phyloP scores from a whole-genome alignment of 1,284 basidiomycete genomes.

The Apiotrichum gamsii region DNA sequence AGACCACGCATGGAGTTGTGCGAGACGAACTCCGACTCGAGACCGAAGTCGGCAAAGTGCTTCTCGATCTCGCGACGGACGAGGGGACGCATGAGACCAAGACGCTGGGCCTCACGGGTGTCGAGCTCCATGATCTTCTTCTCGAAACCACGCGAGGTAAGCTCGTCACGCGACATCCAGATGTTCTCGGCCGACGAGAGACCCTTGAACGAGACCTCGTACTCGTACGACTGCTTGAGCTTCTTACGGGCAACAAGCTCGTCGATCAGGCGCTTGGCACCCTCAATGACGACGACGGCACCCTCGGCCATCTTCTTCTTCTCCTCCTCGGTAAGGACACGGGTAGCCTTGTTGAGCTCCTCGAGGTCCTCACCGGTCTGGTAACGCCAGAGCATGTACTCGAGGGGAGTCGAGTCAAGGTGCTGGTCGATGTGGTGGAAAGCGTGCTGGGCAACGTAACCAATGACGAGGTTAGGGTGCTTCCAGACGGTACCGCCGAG shows the following conservation, averaged over 20 bases:
- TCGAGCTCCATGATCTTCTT: conserved; percentile 98
- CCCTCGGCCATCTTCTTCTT: conserved; percentile 96
- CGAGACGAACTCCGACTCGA: conserved; percentile 81
- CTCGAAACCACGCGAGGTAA: conserved; percentile 95
- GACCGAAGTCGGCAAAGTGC: conserved; percentile 84
- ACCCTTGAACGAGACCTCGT: conserved; percentile 90
- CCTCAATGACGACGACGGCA: conserved; percentile 74
- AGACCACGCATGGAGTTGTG: conserved; percentile 97
- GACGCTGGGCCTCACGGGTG: conserved; percentile 92
- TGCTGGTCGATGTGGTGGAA: conserved; percentile 99
- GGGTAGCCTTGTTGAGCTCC: conserved; percentile 86
- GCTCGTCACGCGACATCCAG: conserved; percentile 92
- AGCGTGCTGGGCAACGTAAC: conserved; percentile 96
- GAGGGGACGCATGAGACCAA: conserved; percentile 89
- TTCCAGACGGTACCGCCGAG: conserved; percentile 96
- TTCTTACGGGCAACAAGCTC: conserved; percentile 90
- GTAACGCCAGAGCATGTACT: conserved; percentile 99
- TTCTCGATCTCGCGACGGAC: conserved; percentile 97
- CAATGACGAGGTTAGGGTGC: conserved; percentile 98
- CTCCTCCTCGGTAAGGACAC: conserved; percentile 82
- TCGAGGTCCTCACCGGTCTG: conserved; percentile 98
- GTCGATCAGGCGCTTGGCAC: conserved; percentile 89
- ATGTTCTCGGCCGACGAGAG: conserved; percentile 91
- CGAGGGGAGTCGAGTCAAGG: conserved; percentile 94
- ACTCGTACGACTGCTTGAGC: conserved; percentile 98